A percentile compares a stretch with the other conserved stretches of the same genome.
phyloP scores from a whole-genome alignment of 148 eudicot genomes.

The Vaccinium darrowii region DNA sequence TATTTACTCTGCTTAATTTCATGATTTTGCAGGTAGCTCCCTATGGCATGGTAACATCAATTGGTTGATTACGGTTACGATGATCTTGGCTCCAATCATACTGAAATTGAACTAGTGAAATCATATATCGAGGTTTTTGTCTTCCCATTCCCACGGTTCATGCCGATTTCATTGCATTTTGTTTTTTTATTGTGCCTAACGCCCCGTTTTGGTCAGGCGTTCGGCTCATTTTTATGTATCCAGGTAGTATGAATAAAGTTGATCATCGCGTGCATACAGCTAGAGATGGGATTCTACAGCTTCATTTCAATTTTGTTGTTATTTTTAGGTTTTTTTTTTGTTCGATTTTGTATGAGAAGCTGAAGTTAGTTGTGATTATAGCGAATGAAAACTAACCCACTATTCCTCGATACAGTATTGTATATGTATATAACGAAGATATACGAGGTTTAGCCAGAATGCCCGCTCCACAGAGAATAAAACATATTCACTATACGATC shows the following conservation, averaged over 20 bases:
- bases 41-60: not conserved
- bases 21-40: constrained; percentile 16
- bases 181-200: not conserved
- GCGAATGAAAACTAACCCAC: not conserved
- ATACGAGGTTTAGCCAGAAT: not conserved
- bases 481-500: not conserved
- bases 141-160: not conserved
- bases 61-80: constrained; percentile 11
- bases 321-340: not conserved
- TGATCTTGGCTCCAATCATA: not conserved
- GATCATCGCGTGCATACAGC: not conserved
- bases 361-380: not conserved
- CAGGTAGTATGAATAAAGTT: not conserved
- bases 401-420: not conserved
- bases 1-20: not conserved
- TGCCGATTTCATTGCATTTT: not conserved
- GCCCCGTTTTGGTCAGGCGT: not conserved
- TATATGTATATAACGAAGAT: not conserved
- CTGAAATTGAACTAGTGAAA: constrained; percentile 9
- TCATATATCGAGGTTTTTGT: not conserved
- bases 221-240: not conserved
- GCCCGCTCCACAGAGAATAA: not conserved
- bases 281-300: not conserved
- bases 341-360: not conserved
- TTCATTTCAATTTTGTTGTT: not conserved